Conservation (phyloP, 768 basidiomycete genomes). For the Pulveroboletus frians region DNA sequence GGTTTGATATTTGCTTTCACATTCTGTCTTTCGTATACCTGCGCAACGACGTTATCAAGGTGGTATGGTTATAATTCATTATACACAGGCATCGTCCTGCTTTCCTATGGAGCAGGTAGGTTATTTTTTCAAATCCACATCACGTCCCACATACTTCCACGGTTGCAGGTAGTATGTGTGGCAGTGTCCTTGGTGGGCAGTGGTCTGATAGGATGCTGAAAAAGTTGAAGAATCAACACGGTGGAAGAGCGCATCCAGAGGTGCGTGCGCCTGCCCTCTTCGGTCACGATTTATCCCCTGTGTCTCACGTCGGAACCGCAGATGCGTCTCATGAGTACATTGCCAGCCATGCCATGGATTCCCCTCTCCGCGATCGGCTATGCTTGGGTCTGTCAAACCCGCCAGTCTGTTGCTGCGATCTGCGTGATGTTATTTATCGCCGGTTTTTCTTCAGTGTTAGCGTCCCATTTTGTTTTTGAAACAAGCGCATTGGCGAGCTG, state of each 20-base stretch:
- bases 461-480: not conserved
- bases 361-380: conserved; percentile 62
- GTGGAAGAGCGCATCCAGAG: conserved; percentile 54
- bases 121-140: not conserved
- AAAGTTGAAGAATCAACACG: conserved; percentile 38
- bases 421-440: conserved; percentile 67
- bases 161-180: conserved; percentile 41
- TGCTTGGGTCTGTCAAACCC: conserved; percentile 69
- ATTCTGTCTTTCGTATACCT: conserved; percentile 69
- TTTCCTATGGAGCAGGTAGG: conserved; percentile 68
- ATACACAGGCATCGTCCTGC: conserved; percentile 69
- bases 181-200: conserved; percentile 54
- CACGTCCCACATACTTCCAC: not conserved
- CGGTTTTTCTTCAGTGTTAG: conserved; percentile 54
- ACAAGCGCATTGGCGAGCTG: not conserved
- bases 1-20: conserved; percentile 71
- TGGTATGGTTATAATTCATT: conserved; percentile 66
- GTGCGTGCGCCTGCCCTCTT: conserved; percentile 31
- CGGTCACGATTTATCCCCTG: not conserved
- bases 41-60: conserved; percentile 60
- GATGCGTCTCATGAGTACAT: conserved; percentile 70
- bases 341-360: conserved; percentile 44
- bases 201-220: conserved; percentile 49
- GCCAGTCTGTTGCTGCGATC: conserved; percentile 60
- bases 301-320: conserved; percentile 22